Percentiles rank a stretch among this genome's conserved stretches.
phyloP scores from a whole-genome alignment of 345 rosid genomes.

The Brassica cretica region DNA sequence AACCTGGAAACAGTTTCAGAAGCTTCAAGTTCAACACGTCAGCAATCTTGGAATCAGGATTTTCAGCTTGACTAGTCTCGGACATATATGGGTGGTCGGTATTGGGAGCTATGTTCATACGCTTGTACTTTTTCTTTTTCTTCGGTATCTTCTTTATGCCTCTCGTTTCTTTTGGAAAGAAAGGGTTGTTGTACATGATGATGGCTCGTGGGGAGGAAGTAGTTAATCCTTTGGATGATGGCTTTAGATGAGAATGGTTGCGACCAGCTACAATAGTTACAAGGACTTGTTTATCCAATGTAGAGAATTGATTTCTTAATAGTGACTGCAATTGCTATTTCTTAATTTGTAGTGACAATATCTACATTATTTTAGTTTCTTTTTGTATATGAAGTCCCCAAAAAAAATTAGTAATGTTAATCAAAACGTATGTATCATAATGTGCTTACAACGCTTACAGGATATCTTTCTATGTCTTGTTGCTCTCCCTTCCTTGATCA shows the following conservation, averaged over 20 bases:
- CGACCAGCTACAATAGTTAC: constrained; percentile 9
- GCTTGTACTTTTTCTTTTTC: constrained; percentile 1
- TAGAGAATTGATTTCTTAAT: neutral
- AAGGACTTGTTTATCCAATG: neutral
- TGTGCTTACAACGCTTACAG: too few species aligned
- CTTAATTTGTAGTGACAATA: neutral
- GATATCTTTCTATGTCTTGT: too few species aligned
- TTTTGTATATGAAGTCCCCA: neutral
- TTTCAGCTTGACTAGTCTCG: constrained; percentile 36
- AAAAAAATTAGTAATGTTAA: too few species aligned
- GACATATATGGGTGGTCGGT: constrained; percentile 14
- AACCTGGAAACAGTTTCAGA: constrained; percentile 65
- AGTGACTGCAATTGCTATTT: neutral
- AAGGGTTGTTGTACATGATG: constrained; percentile 35
- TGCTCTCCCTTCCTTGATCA: too few species aligned
- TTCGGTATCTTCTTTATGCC: constrained; percentile 4
- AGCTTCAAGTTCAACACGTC: constrained; percentile 63
- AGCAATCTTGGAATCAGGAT: constrained; percentile 63
- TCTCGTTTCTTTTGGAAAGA: constrained; percentile 13
- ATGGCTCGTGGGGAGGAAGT: constrained; percentile 8
- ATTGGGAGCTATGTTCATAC: constrained; percentile 26
- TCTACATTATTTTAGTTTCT: neutral
- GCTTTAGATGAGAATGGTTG: constrained; percentile 25
- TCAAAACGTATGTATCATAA: too few species aligned
- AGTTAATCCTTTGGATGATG: constrained; percentile 26